Evolutionary conservation across 2,329 filamentous ascomycete species (phyloP), one percentile per base, ranked within the genome.

Genomic region (Pseudofabraea citricarpa): DNA sequence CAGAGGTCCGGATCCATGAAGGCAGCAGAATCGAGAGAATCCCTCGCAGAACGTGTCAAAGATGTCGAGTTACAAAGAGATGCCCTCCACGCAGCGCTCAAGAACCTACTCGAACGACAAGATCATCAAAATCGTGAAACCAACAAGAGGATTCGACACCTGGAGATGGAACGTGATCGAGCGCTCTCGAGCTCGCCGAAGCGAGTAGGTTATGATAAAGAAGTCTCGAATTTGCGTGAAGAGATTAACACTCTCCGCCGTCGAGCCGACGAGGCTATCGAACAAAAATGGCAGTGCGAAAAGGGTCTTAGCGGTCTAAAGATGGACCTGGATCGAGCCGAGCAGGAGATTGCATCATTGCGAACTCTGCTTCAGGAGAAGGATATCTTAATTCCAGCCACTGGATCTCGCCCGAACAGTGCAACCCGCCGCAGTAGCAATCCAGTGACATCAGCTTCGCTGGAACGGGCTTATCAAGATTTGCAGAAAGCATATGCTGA

Each of bases 281-380:
- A 95, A 59, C 87, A 95, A 58, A 97, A 97, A 66, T 97, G 88
- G 84, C 86, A 94, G 61, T 91, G 90, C 49, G 91, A 96, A 66
- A 94, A 94, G 67, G 89, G 89, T 15, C 71, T 97, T 2, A 77
- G 81, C 41, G 89, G 90, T 43, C 70, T 97, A 44, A 95, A 95
- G 69, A 96, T 95, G 86, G 91, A 97, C 60, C 79, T 98, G 32
- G 93, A 97, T 64, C 87, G 90, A 49, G 90, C 93, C 20, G 89
- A 96, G 64, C 87, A 93, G 62, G 93, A 98, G 67, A 95, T 95
- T 22, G 73, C 79, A 31, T 87, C 87, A n/a, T 75, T 98, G 31
- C 82, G 88, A 33, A 77, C 72, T 23, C 72, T 97, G 20, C 75
- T 97, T 16, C 72, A 83, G 48, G 88, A 95, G 62, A 86, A 90